Evolutionary conservation across 106 monocot species (phyloP).

Genomic region (Allium sativum): DNA sequence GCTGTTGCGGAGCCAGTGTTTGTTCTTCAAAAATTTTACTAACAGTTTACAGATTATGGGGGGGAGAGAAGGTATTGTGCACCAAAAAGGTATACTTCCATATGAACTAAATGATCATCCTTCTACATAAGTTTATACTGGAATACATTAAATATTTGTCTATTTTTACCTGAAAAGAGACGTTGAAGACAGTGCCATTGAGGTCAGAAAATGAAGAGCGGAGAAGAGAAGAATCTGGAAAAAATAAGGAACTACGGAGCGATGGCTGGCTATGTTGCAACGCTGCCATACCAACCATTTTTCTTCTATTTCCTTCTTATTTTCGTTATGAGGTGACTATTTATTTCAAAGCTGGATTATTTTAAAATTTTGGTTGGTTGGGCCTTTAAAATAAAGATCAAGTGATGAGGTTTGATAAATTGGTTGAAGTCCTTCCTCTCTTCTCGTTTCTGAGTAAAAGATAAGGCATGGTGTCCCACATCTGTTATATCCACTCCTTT

Average conservation of each 20-base stretch:
- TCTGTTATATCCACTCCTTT: conserved; percentile 19
- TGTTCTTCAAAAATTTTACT: conserved; percentile 64
- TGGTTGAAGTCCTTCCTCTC: conserved; percentile 12
- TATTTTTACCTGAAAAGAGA: conserved; percentile 44
- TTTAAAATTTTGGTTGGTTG: not conserved
- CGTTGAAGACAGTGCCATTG: conserved; percentile 49
- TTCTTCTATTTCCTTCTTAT: not conserved
- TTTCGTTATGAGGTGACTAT: not conserved
- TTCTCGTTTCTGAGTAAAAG: conserved; percentile 5
- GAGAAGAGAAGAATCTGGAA: conserved; percentile 27
- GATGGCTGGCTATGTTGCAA: conserved; percentile 30
- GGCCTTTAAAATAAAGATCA: conserved; percentile 1
- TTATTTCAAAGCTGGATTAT: not conserved
- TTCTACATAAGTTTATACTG: too few relatives aligned
- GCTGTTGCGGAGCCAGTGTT: conserved; percentile 41
- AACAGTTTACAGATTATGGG: too few relatives aligned
- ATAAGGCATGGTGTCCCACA: conserved; percentile 20
- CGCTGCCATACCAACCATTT: conserved; percentile 27
- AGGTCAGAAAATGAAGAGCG: conserved; percentile 76
- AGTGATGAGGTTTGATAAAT: not conserved
- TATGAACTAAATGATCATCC: too few relatives aligned
- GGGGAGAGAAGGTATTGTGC: too few relatives aligned
- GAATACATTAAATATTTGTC: not conserved
- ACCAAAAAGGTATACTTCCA: too few relatives aligned
- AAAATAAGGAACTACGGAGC: conserved; percentile 12